Evolutionary conservation across 2,329 filamentous ascomycete genomes (phyloP), one percentile per base, ranked within the genome.

Genomic region (Drechslerella dactyloides): DNA sequence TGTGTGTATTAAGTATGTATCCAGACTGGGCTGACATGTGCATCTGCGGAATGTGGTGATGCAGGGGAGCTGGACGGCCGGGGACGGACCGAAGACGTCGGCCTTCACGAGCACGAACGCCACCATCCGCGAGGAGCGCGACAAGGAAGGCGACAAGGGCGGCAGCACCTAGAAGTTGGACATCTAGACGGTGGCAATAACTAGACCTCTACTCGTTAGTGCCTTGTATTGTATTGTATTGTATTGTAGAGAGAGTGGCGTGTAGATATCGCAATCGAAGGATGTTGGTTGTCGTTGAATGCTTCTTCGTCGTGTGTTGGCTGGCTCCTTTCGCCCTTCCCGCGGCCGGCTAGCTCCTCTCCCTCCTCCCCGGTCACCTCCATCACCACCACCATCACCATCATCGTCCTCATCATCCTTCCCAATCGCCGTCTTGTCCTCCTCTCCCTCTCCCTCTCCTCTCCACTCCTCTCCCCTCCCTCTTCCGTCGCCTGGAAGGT

Each of bases 401-500:
- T 15, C 51, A 15, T 42, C n/a, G n/a, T 27, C 42, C 57, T 19
- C 30, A 37, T 37, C 33, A 42, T 13, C 33, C 27, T 35, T 44
- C 33, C 10, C 35, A 3, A 23, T 19, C 37, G 24, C 24, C 40
- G n/a, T n/a, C n/a, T n/a, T n/a, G n/a, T n/a, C 46, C 21, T 19
- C 42, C 35, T 1, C 21, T 35, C 19, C 23, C n/a, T 46, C 40
- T 30, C 17, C 13, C 42, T 30, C 11, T 11, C 17, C 48, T 44
- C 48, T 24, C n/a, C 58, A 53, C 33, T 11, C 11, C 17, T n/a
- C 21, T 51, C 54, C 40, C 21, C 33, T 37, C 33, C 33, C 33
- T 7, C 7, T 6, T 37, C 6, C 7, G 7, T 6, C 7, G 13
- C 46, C 51, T 33, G 33, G 53, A 69, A 70, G 27, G 24, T 70